Percentiles rank a stretch among this genome's conserved stretches.
These are phyloP conservation scores for Trametes villosa DNA, from an alignment of 768 basidiomycete genomes.

Conservation along the genomic window DNA sequence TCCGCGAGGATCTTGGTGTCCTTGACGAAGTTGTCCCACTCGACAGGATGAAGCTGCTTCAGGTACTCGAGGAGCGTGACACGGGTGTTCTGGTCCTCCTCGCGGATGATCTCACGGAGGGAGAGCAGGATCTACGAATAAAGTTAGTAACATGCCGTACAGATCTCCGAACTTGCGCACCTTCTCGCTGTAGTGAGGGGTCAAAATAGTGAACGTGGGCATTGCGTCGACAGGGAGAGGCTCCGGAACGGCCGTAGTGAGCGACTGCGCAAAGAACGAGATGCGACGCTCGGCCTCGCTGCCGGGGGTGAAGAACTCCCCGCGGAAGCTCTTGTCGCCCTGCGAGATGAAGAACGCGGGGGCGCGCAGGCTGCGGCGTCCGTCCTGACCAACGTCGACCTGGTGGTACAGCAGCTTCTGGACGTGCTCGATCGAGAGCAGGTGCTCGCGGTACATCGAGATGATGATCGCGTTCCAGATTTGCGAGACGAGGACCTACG, in stretches of 20 bases:
- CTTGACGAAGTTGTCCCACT: slow-evolving; percentile 99
- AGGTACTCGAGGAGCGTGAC: slow-evolving; percentile 97
- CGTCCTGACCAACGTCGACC: slow-evolving; percentile 81
- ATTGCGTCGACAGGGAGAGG: slow-evolving; percentile 98
- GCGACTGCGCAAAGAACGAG: slow-evolving; percentile 97
- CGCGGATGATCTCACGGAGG: slow-evolving; percentile 96
- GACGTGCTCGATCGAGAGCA: slow-evolving; percentile 98
- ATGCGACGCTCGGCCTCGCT: slow-evolving; percentile 97
- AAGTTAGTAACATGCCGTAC: not conserved
- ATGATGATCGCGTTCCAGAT: slow-evolving; percentile 99
- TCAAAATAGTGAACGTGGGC: slow-evolving; percentile 99
- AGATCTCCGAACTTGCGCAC: slow-evolving; percentile 39
- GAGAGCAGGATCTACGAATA: slow-evolving; percentile 81
- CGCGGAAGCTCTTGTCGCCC: slow-evolving; percentile 81
- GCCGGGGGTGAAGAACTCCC: slow-evolving; percentile 91
- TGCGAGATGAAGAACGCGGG: slow-evolving; percentile 99
- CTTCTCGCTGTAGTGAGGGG: slow-evolving; percentile 99
- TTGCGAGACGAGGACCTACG: slow-evolving; percentile 92
- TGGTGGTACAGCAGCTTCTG: slow-evolving; percentile 98
- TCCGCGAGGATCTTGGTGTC: slow-evolving; percentile 99
- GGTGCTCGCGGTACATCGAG: slow-evolving; percentile 99
- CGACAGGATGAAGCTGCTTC: slow-evolving; percentile 96
- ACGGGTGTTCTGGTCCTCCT: slow-evolving; percentile 96
- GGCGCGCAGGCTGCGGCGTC: slow-evolving; percentile 89
- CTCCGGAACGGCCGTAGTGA: slow-evolving; percentile 93